Evolutionary conservation across 345 rosid genomes (phyloP), one percentile per base, ranked within the genome.

Genomic region (Gynandropsis gynandra): DNA sequence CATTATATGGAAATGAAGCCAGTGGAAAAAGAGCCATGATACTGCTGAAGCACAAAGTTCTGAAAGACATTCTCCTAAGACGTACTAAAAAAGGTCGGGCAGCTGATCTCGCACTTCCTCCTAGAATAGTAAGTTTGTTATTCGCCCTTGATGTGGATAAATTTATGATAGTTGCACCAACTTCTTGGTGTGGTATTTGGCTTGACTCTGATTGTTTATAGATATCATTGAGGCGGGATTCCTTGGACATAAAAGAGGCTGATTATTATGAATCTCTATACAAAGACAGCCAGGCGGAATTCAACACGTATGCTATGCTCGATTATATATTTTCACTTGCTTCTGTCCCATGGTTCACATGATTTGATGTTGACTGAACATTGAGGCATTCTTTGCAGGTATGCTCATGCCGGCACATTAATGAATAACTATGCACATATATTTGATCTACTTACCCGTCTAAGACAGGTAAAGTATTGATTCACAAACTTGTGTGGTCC

Each of bases 91-190:
- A 65, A 42, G 96, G 95, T 65, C 75, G 98, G 62, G 96, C 98
- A 63, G 82, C 98, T 54, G 98, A 92, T 77, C 98, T 92, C 52
- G 96, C 96, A 16, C 93, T 92, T 74, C 96, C 98, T 66, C 93
- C 98, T 3, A 80, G 93, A 72, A 76, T 82, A 42, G 96, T 92
- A 73, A 68, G 81, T 65, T 42, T 45, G 19, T 47, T 16, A 8
- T 42, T 12, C 46, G 31, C 58, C 19, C 19, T 24, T 18, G 41
- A 6, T 58, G 37, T 16, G 43, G 32, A 59, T 61, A 56, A 54
- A 14, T 43, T 46, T 13, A 4, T 24, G 52, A 48, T 27, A 33
- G 34, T 36, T 53, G 47, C 59, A 29, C 42, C 40, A 40, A 24
- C 37, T 47, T 59, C 32, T 48, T 39, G 44, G 42, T 39, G 12